Conservation (phyloP, 345 rosid genomes). For the Microthlaspi erraticum region DNA sequence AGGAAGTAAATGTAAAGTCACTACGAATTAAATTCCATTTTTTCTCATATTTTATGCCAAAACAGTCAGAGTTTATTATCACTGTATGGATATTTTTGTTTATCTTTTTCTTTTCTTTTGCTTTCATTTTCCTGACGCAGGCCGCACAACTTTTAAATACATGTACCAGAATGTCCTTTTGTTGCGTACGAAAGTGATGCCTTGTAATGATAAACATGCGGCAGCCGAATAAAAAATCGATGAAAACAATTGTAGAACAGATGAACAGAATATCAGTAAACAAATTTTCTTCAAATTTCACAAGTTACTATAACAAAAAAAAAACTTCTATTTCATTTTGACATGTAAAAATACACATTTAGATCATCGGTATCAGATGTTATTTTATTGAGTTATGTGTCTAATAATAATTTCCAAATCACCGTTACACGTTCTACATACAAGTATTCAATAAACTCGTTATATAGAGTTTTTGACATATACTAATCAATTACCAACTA, state of each 20-base stretch:
- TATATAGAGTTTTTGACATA: too few species aligned
- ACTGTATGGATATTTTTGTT: slow-evolving; percentile 4
- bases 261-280: background rate
- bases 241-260: background rate
- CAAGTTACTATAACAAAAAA: background rate
- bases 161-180: slow-evolving; percentile 27
- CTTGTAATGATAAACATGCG: background rate
- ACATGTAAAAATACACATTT: background rate
- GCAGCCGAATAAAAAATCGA: background rate
- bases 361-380: background rate
- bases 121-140: slow-evolving; percentile 8
- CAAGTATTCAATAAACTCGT: too few species aligned
- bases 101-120: slow-evolving; percentile 7
- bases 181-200: slow-evolving; percentile 17
- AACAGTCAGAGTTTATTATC: background rate
- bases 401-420: background rate
- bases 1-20: background rate
- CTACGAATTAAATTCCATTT: background rate
- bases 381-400: background rate
- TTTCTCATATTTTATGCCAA: background rate
- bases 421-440: background rate
- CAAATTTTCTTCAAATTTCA: background rate
- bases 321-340: background rate
- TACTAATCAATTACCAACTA: too few species aligned
- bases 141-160: slow-evolving; percentile 21